Percentiles rank a stretch among this genome's conserved stretches.
phyloP scores from a whole-genome alignment of 2,329 filamentous ascomycete genomes.

The Microdochium trichocladiopsis region DNA sequence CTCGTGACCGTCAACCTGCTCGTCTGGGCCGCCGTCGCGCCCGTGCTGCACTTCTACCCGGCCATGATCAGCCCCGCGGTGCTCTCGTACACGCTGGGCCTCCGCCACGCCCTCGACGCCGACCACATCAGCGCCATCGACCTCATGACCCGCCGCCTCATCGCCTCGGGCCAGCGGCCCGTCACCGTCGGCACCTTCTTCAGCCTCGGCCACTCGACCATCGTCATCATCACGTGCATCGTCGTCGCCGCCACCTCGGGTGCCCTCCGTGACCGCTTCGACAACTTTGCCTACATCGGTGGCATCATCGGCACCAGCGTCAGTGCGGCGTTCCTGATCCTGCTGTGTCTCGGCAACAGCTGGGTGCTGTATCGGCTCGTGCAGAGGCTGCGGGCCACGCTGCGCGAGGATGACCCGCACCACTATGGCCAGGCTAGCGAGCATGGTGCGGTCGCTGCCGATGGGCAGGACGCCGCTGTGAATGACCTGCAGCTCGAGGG shows the following conservation, averaged over 20 bases:
- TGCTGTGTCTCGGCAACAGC: conserved; percentile 76
- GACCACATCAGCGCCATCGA: conserved; percentile 87
- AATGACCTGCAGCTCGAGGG: conserved; percentile 64
- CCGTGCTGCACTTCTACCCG: conserved; percentile 46
- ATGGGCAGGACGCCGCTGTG: conserved; percentile 25
- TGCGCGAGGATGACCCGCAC: conserved; percentile 33
- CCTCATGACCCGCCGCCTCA: conserved; percentile 83
- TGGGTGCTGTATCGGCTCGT: conserved; percentile 80
- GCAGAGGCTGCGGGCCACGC: conserved; percentile 55
- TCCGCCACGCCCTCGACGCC: conserved; percentile 95
- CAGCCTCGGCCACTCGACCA: conserved; percentile 86
- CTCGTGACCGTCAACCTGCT: conserved; percentile 44
- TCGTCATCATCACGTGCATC: conserved; percentile 84
- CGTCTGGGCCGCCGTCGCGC: conserved; percentile 46
- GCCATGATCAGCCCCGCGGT: conserved; percentile 72
- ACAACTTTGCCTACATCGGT: conserved; percentile 70
- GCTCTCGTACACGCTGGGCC: conserved; percentile 79
- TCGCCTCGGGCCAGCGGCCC: conserved; percentile 77
- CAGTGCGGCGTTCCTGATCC: conserved; percentile 72
- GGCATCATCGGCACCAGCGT: conserved; percentile 87
- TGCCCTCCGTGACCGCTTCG: conserved; percentile 74
- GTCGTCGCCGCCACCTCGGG: conserved; percentile 88
- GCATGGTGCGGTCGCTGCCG: conserved; percentile 2
- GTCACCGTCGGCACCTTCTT: conserved; percentile 95
- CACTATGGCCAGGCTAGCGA: conserved; percentile 7